phyloP scores from a whole-genome alignment of 2,329 filamentous ascomycete species.

The Aspergillus sp. region DNA sequence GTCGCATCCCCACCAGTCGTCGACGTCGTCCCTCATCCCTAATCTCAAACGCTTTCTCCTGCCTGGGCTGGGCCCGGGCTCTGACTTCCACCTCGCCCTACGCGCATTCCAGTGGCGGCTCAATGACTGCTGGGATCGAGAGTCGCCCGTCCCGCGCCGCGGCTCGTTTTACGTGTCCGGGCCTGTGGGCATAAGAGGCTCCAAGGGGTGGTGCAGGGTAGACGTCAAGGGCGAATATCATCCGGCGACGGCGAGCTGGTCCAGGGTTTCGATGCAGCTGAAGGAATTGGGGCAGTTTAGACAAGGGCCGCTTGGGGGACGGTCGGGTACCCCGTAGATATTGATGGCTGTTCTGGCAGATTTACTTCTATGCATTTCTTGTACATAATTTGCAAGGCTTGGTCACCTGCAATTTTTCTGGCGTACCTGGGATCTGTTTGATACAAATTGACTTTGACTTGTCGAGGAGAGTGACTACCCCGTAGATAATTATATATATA shows the following conservation, averaged over 20 bases:
- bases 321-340: no score
- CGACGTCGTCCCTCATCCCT: conserved; percentile 24
- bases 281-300: conserved; percentile 21
- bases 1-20: conserved; percentile 16
- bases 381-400: no score
- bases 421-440: no score
- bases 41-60: no score
- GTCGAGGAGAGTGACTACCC: no score
- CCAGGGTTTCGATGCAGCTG: conserved; percentile 20
- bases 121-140: conserved; percentile 13
- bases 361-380: no score
- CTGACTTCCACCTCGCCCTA: conserved; percentile 24
- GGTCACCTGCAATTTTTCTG: no score
- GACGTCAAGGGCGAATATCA: conserved; percentile 30
- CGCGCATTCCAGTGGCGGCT: conserved; percentile 23
- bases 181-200: conserved; percentile 24
- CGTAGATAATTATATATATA: no score
- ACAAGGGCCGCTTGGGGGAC: conserved; percentile 18
- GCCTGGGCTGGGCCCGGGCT: conserved; percentile 23
- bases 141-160: conserved; percentile 16
- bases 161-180: conserved; percentile 27
- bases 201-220: conserved; percentile 25
- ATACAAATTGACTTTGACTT: no score
- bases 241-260: conserved; percentile 20
- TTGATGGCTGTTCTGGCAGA: no score